phyloP scores from a whole-genome alignment of 768 basidiomycete species.

The Lactifluus subvellereus region DNA sequence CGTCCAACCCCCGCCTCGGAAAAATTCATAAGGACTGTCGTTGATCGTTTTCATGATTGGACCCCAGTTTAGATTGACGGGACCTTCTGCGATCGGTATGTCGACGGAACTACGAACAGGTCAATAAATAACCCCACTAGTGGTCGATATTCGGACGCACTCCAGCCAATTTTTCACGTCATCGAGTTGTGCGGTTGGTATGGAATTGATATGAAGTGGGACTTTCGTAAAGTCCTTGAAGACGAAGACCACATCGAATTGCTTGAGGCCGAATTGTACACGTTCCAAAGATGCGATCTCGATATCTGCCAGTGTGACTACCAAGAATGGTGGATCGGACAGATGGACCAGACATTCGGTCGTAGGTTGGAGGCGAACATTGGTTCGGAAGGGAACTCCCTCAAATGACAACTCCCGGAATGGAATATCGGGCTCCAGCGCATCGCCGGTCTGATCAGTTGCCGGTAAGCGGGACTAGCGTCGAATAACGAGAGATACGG shows the following conservation, averaged over 20 bases:
- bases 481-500: conserved; percentile 28
- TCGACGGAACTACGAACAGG: conserved; percentile 73
- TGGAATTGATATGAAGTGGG: conserved; percentile 95
- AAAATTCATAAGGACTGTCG: conserved; percentile 92
- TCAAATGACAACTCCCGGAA: conserved; percentile 97
- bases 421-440: conserved; percentile 90
- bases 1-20: conserved; percentile 92
- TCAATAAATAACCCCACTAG: conserved; percentile 9
- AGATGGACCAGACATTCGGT: conserved; percentile 96
- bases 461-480: conserved; percentile 4
- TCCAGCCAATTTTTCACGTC: conserved; percentile 99
- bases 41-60: conserved; percentile 99
- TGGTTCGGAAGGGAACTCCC: conserved; percentile 94
- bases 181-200: conserved; percentile 84
- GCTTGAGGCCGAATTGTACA: conserved; percentile 92
- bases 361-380: conserved; percentile 90
- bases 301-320: conserved; percentile 89
- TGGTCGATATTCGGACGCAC: conserved; percentile 43
- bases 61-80: conserved; percentile 97
- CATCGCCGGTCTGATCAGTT: conserved; percentile 57
- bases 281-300: conserved; percentile 96
- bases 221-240: conserved; percentile 93
- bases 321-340: conserved; percentile 92
- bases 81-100: conserved; percentile 90
- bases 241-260: conserved; percentile 95